Percentiles rank a stretch among this genome's conserved stretches.
phyloP scores from a whole-genome alignment of 2,329 filamentous ascomycete genomes.

The Pseudogymnoascus pannorum region DNA sequence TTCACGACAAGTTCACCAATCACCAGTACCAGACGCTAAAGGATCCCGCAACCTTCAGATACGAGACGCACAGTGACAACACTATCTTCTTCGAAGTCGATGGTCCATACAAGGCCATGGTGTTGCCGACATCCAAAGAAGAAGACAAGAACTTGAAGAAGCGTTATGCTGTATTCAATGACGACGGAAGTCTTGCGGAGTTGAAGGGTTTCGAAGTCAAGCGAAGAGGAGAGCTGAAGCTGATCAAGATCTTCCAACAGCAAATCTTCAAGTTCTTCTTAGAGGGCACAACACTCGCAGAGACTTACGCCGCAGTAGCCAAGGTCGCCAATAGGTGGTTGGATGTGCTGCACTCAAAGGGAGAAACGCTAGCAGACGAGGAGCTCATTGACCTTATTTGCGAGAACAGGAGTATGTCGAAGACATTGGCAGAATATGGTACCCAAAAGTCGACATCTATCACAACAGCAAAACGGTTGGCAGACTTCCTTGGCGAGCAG shows the following conservation, averaged over 20 bases:
- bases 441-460: slow-evolving; percentile 97
- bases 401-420: slow-evolving; percentile 96
- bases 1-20: slow-evolving; percentile 92
- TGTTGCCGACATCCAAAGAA: slow-evolving; percentile 93
- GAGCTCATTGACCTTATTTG: slow-evolving; percentile 99
- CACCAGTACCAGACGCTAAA: slow-evolving; percentile 90
- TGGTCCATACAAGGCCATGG: slow-evolving; percentile 95
- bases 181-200: slow-evolving; percentile 90
- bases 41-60: slow-evolving; percentile 73
- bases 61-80: slow-evolving; percentile 97
- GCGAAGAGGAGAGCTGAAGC: slow-evolving; percentile 91
- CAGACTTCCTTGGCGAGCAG: slow-evolving; percentile 92
- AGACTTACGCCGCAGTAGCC: slow-evolving; percentile 87
- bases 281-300: slow-evolving; percentile 76
- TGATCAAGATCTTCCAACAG: slow-evolving; percentile 99
- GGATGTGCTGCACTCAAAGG: slow-evolving; percentile 85
- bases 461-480: slow-evolving; percentile 88
- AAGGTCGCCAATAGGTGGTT: slow-evolving; percentile 95
- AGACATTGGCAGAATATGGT: slow-evolving; percentile 94
- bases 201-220: slow-evolving; percentile 98
- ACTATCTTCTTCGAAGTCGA: slow-evolving; percentile 99
- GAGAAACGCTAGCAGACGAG: slow-evolving; percentile 85
- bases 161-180: slow-evolving; percentile 97
- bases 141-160: slow-evolving; percentile 99
- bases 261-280: slow-evolving; percentile 99